Evolutionary conservation across 2,329 filamentous ascomycete genomes (phyloP).

Genomic region (Aureobasidium sp.): DNA sequence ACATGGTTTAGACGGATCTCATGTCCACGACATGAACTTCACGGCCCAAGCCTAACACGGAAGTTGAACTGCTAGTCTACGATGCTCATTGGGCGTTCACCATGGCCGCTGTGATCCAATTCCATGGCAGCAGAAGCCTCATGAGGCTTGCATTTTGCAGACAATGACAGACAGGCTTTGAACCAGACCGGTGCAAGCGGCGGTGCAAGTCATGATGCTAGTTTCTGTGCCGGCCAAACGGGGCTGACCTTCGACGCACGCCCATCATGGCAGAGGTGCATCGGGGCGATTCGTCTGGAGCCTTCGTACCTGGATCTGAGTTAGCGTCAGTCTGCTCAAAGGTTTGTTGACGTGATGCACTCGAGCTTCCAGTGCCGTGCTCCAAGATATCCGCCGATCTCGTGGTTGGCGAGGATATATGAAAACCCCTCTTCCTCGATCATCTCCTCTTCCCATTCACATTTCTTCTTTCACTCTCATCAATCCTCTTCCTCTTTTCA

Average conservation of each 20-base stretch:
- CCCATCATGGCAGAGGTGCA: slow-evolving; percentile 11
- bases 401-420: slow-evolving; percentile 1
- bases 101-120: slow-evolving; percentile 2
- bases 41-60: slow-evolving; percentile 9
- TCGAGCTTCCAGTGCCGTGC: slow-evolving; percentile 14
- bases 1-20: slow-evolving; percentile 14
- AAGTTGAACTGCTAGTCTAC: not conserved
- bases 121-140: slow-evolving; percentile 8
- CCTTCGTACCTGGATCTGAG: slow-evolving; percentile 6
- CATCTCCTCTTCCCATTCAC: slow-evolving; percentile 4
- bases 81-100: slow-evolving; percentile 8
- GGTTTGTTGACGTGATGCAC: slow-evolving; percentile 13
- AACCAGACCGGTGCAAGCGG: not conserved
- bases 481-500: slow-evolving; percentile 15
- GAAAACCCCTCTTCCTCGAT: slow-evolving; percentile 12
- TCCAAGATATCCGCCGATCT: slow-evolving; percentile 13
- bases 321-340: slow-evolving; percentile 6
- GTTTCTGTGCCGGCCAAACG: slow-evolving; percentile 10
- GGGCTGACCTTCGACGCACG: slow-evolving; percentile 7
- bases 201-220: slow-evolving; percentile 8
- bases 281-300: slow-evolving; percentile 12
- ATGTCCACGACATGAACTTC: slow-evolving; percentile 7
- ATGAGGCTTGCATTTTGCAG: slow-evolving; percentile 2
- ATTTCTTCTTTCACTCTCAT: not conserved
- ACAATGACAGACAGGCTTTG: not conserved